Evolutionary conservation across 2,329 filamentous ascomycete species (phyloP).

Genomic region (Aspergillus tamarii): DNA sequence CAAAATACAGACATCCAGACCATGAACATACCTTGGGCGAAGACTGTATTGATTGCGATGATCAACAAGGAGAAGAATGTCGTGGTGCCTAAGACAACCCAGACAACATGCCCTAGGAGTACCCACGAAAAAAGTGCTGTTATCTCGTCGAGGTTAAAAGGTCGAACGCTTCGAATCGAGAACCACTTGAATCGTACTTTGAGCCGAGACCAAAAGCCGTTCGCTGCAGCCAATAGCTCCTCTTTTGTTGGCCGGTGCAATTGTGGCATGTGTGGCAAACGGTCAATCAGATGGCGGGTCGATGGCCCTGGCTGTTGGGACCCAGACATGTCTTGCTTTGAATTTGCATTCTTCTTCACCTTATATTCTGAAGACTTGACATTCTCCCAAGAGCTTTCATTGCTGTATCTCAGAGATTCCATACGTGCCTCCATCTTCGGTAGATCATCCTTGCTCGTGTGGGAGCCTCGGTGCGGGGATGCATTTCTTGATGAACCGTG

Average conservation of each 20-base stretch:
- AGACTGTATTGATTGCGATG: slow-evolving; percentile 89
- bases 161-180: slow-evolving; percentile 88
- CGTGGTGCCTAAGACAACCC: slow-evolving; percentile 95
- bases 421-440: slow-evolving; percentile 20
- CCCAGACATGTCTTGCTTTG: slow-evolving; percentile 28
- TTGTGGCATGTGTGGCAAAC: slow-evolving; percentile 72
- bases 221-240: slow-evolving; percentile 87
- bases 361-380: slow-evolving; percentile 15
- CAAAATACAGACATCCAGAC: slow-evolving; percentile 20
- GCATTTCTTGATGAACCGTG: slow-evolving; percentile 22
- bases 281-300: slow-evolving; percentile 56
- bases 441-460: slow-evolving; percentile 30
- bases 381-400: slow-evolving; percentile 16
- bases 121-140: slow-evolving; percentile 96
- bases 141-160: slow-evolving; percentile 96
- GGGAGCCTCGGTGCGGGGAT: slow-evolving; percentile 37
- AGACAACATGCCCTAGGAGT: slow-evolving; percentile 86
- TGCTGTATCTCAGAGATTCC: slow-evolving; percentile 19
- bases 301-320: slow-evolving; percentile 21
- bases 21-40: slow-evolving; percentile 76
- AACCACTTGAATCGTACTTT: slow-evolving; percentile 97
- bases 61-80: slow-evolving; percentile 95
- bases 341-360: slow-evolving; percentile 22
- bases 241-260: slow-evolving; percentile 86
- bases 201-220: slow-evolving; percentile 86